These are phyloP conservation scores for Ceratocystis alfenasii DNA, from an alignment of 2,329 filamentous ascomycete genomes.

Conservation along the genomic window DNA sequence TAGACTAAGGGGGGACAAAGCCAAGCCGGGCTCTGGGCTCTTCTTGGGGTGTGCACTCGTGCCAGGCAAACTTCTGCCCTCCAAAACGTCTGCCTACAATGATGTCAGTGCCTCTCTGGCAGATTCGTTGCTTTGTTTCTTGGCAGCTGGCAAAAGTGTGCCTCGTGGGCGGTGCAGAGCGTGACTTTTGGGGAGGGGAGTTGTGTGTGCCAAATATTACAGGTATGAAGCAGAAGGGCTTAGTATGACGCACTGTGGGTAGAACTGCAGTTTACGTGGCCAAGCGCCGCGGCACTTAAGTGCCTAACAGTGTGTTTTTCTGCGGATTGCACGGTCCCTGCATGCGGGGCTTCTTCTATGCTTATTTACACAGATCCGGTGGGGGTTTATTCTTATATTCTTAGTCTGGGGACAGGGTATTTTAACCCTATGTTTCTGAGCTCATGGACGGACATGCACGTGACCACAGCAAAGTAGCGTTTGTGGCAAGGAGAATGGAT, in stretches of 20 bases:
- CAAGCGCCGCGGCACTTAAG: neutral
- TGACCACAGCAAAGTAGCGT: too few species aligned
- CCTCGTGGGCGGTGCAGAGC: conserved; percentile 13
- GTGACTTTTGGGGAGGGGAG: neutral
- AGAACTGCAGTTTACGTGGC: neutral
- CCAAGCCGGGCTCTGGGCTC: neutral
- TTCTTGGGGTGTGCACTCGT: neutral
- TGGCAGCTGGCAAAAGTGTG: conserved; percentile 3
- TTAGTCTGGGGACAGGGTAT: neutral
- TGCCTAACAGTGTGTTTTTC: neutral
- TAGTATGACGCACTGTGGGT: neutral
- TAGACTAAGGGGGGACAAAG: neutral
- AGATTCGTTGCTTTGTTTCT: too few species aligned
- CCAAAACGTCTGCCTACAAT: conserved; percentile 1
- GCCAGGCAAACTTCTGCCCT: neutral
- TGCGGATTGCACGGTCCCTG: neutral
- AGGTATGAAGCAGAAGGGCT: neutral
- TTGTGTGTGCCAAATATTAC: neutral
- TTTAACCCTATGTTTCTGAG: too few species aligned
- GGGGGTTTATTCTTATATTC: neutral
- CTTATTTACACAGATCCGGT: neutral
- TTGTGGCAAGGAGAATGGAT: too few species aligned
- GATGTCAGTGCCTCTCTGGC: conserved; percentile 1
- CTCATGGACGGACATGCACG: too few species aligned
- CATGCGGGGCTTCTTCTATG: neutral